Conservation (phyloP, 768 basidiomycete genomes). For the Mycena amicta region DNA sequence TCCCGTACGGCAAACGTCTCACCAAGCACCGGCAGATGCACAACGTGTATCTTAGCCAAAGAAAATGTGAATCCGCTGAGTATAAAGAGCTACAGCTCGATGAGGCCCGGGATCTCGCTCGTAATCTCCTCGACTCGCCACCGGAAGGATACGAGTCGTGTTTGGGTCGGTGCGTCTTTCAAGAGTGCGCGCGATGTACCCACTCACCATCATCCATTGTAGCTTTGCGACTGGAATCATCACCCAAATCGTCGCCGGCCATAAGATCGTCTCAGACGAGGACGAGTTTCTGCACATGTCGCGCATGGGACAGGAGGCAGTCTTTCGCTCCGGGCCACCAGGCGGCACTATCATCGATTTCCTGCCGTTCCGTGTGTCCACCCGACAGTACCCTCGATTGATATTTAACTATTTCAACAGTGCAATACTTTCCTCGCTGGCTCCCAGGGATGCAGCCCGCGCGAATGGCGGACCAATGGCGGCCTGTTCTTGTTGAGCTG, state of each 20-base stretch:
- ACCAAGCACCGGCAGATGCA: neutral
- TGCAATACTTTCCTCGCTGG: slow-evolving; percentile 34
- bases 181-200: neutral
- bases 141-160: neutral
- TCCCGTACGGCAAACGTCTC: neutral
- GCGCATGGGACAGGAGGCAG: neutral
- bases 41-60: neutral
- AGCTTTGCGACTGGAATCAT: neutral
- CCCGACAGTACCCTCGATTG: neutral
- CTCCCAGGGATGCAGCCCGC: slow-evolving; percentile 34
- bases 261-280: neutral
- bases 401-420: slow-evolving; percentile 1
- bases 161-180: neutral
- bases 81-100: neutral
- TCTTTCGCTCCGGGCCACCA: neutral
- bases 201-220: too few species aligned
- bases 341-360: neutral
- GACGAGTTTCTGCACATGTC: neutral
- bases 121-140: neutral
- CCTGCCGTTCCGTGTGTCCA: neutral
- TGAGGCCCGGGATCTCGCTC: neutral
- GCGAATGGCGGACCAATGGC: slow-evolving; percentile 7
- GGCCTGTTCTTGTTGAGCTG: slow-evolving; percentile 1
- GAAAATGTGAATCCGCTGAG: neutral
- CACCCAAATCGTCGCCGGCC: neutral